Percentiles rank a stretch among this genome's conserved stretches.
Conservation (phyloP, 148 eudicot species). For the Linanthus parryae region DNA sequence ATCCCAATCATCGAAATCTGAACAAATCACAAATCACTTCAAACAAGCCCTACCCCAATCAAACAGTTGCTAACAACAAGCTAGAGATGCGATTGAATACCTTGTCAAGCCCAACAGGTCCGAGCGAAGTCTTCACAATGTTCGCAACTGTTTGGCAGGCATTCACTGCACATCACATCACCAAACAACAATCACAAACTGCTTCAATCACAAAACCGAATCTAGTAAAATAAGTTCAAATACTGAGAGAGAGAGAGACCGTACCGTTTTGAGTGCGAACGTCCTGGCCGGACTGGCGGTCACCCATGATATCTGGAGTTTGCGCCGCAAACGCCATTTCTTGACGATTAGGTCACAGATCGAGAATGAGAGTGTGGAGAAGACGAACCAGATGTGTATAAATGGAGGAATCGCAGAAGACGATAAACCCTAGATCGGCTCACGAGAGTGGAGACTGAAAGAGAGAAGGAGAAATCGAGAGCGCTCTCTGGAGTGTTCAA, state of each 20-base stretch:
- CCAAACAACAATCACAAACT: not conserved
- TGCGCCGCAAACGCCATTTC: slow-evolving; percentile 19
- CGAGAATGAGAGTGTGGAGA: not conserved
- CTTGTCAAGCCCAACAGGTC: slow-evolving; percentile 99
- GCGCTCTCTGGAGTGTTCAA: too few species aligned
- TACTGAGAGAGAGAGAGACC: not conserved
- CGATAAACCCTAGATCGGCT: slow-evolving; percentile 9
- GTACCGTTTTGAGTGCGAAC: slow-evolving; percentile 86
- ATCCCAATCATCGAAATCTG: too few species aligned
- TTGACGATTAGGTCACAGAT: not conserved
- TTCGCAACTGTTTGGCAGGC: slow-evolving; percentile 94
- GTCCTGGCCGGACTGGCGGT: slow-evolving; percentile 94
- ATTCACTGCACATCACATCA: slow-evolving; percentile 36
- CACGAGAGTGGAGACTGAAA: too few species aligned
- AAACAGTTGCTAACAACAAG: not conserved
- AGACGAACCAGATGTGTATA: not conserved
- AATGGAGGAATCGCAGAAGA: not conserved
- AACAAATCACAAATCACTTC: too few species aligned
- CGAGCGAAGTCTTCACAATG: slow-evolving; percentile 92
- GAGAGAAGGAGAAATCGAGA: too few species aligned
- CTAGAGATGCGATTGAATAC: slow-evolving; percentile 18
- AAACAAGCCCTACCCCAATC: too few species aligned
- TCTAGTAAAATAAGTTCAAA: not conserved
- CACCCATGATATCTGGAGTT: slow-evolving; percentile 79
- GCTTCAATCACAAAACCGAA: not conserved